Evolutionary conservation across 768 basidiomycete species (phyloP).

Genomic region (Tulasnella sp.): DNA sequence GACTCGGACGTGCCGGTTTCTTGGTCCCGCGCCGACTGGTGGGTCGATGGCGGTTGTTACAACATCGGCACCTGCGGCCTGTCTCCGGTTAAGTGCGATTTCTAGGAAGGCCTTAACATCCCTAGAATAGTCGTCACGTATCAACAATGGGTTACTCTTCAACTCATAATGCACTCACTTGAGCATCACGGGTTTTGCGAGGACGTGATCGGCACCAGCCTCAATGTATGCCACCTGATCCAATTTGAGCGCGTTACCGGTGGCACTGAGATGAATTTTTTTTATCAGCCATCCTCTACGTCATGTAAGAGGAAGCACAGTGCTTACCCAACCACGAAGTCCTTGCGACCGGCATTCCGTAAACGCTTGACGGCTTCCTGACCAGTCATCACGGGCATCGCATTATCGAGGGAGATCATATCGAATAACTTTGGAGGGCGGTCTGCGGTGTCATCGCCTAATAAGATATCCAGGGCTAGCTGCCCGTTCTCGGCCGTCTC

Average conservation of each 20-base stretch:
- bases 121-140: no score
- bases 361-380: slow-evolving; percentile 21
- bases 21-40: no score
- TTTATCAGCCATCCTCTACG: no score
- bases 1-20: no score
- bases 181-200: no score
- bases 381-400: slow-evolving; percentile 22
- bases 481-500: slow-evolving; percentile 26
- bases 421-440: slow-evolving; percentile 21
- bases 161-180: no score
- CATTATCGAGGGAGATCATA: slow-evolving; percentile 26
- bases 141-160: no score
- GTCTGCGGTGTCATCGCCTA: background rate
- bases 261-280: slow-evolving; percentile 18
- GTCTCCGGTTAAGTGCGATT: no score
- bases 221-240: slow-evolving; percentile 23
- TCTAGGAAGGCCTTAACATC: no score
- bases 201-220: slow-evolving; percentile 21
- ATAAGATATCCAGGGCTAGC: slow-evolving; percentile 22
- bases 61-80: no score
- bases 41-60: no score
- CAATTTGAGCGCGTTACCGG: slow-evolving; percentile 24
- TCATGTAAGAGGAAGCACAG: no score
- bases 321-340: slow-evolving; percentile 23
- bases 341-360: slow-evolving; percentile 20